phyloP scores from a whole-genome alignment of 2,329 filamentous ascomycete species.

The Colletotrichum salicis region DNA sequence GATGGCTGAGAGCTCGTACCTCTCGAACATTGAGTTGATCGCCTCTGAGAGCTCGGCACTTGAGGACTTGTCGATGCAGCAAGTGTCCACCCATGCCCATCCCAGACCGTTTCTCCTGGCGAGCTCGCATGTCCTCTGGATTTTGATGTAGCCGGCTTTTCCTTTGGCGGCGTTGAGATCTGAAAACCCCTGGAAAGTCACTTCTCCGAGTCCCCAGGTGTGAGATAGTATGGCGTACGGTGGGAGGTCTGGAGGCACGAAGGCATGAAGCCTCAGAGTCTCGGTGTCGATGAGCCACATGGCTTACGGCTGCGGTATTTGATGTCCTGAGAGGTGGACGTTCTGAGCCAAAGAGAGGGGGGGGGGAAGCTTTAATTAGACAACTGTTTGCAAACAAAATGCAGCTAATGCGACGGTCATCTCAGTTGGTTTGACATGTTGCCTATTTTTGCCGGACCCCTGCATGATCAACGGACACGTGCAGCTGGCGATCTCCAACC shows the following conservation, averaged over 20 bases:
- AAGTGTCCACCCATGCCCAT: slow-evolving; percentile 24
- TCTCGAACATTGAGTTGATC: slow-evolving; percentile 26
- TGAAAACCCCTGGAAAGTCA: slow-evolving; percentile 40
- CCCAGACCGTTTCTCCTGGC: slow-evolving; percentile 17
- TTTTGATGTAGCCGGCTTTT: slow-evolving; percentile 22
- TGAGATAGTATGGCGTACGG: slow-evolving; percentile 49
- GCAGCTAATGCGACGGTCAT: neutral
- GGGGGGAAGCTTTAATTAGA: neutral
- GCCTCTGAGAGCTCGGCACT: slow-evolving; percentile 30
- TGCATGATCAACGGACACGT: too few relatives aligned
- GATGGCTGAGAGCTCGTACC: slow-evolving; percentile 24
- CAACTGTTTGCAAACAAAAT: neutral
- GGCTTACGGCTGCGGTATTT: neutral
- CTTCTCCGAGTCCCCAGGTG: slow-evolving; percentile 46
- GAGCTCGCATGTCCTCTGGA: slow-evolving; percentile 30
- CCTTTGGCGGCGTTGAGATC: neutral
- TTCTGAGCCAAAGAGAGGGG: neutral
- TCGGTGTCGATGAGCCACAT: slow-evolving; percentile 43
- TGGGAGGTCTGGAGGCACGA: slow-evolving; percentile 33
- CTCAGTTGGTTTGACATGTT: neutral
- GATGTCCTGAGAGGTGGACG: neutral
- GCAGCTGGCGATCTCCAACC: too few relatives aligned
- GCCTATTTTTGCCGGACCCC: too few relatives aligned
- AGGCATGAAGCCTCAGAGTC: slow-evolving; percentile 37
- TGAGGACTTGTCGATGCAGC: slow-evolving; percentile 26